Base-by-base conservation (phyloP, 1,284 basidiomycete genomes). In the Austroboletus rostrupii region DNA sequence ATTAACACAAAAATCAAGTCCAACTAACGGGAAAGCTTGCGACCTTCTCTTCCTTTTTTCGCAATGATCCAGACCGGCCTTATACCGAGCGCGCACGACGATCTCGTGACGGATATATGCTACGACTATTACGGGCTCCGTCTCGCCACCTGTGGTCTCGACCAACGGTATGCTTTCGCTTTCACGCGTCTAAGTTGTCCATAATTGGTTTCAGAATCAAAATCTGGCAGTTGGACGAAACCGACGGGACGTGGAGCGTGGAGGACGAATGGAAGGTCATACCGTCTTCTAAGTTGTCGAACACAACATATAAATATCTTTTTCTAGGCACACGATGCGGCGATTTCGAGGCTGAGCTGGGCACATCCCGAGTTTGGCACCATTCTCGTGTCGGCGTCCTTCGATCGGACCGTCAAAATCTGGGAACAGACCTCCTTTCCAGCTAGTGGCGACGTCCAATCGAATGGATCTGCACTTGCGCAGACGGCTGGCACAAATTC, bases 51-150 rank as follows among this genome's bases (percentile, higher is more conserved):
- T 26, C 9, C 23, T 7, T 26, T 26, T 26, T 40, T 43, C 14
- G 11, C 19, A 14, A 88, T 88, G 85, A 79, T 89, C 47, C 86
- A 90, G 64, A 85, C 86, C 4, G 83, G 81, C 10, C 72, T 90
- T 14, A 83, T 90, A 50, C 77, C 77, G 50, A 84, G 81, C 53
- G 83, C 84, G 4, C 90, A 92, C 68, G 78, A 72, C 44, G 90
- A 92, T 65, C 76, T 92, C 17, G 76, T 92, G 40, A 85, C 90
- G 36, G 90, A 93, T 70, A 80, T 90, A 50, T 78, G 83, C 19
- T 97, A 95, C 66, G 90, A 95, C 64, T 93, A 89, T 65, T 94
- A 95, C 62, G 92, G 92, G 7, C 79, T 89, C 35, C 78, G 83
- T 57, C 77, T 91, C 33, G 87, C 87, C 5, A 85, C 87, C 0